Conservation (phyloP, 1,139 yeast species). For the Blastobotrys illinoisensis region DNA sequence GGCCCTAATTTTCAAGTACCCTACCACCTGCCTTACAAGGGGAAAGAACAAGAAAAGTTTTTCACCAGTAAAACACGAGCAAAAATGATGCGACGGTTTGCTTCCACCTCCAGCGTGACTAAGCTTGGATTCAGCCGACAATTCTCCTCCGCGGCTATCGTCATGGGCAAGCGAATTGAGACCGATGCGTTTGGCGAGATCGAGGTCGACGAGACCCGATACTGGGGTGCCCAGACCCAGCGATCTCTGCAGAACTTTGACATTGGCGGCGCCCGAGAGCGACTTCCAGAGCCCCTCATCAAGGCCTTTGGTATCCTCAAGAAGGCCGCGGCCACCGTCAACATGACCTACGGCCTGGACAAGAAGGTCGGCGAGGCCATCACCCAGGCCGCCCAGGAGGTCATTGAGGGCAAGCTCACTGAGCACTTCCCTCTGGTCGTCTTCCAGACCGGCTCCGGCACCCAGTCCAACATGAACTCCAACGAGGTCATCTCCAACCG, state of each 20-base stretch:
- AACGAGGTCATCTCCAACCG: conserved; percentile 97
- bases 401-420: conserved; percentile 80
- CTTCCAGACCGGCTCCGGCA: conserved; percentile 98
- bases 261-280: conserved; percentile 88
- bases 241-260: conserved; percentile 82
- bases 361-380: conserved; percentile 80
- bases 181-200: conserved; percentile 96
- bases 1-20: neutral
- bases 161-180: conserved; percentile 56
- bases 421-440: conserved; percentile 97
- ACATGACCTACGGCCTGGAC: conserved; percentile 79
- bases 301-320: conserved; percentile 90
- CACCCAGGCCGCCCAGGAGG: conserved; percentile 93
- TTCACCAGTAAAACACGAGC: neutral
- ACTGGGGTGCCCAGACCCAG: conserved; percentile 99
- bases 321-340: conserved; percentile 92
- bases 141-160: conserved; percentile 15
- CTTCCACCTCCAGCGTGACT: conserved; percentile 3
- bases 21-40: neutral
- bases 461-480: conserved; percentile 98
- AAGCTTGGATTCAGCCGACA: conserved; percentile 6
- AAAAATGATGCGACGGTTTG: conserved; percentile 5
- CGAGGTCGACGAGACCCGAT: conserved; percentile 75
- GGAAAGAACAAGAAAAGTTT: conserved; percentile 1
- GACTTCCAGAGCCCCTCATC: conserved; percentile 86